A percentile compares a stretch with the other conserved stretches of the same genome.
Conservation (phyloP, 306 rosid species). For the Prunus campanulata region DNA sequence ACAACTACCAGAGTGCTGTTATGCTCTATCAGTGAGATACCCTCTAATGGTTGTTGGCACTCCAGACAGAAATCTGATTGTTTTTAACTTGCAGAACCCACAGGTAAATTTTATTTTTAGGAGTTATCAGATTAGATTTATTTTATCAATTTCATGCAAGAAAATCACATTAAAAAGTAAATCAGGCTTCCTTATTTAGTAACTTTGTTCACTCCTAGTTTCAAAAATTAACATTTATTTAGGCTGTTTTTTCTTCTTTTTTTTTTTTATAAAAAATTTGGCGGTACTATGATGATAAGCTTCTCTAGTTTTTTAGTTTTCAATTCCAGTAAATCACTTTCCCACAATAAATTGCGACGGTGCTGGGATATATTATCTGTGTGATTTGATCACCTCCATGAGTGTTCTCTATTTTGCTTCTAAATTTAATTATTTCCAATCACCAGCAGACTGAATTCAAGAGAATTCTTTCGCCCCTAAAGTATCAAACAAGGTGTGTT, state of each 20-base stretch:
- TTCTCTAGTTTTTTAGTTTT: neutral
- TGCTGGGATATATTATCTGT: neutral
- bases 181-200: neutral
- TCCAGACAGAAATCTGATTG: constrained; percentile 76
- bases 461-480: constrained; percentile 77
- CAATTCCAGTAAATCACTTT: neutral
- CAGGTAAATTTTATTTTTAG: constrained; percentile 46
- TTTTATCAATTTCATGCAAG: neutral
- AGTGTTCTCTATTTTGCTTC: neutral
- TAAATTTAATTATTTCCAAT: constrained; percentile 13
- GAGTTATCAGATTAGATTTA: neutral
- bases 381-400: neutral
- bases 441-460: constrained; percentile 66
- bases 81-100: constrained; percentile 77
- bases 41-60: constrained; percentile 89
- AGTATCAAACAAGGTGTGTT: constrained; percentile 95
- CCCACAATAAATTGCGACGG: too few species aligned
- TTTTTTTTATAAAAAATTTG: neutral
- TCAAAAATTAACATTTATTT: neutral
- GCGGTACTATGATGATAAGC: too few species aligned
- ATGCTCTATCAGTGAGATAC: constrained; percentile 59
- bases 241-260: neutral
- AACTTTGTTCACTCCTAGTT: neutral
- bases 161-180: neutral
- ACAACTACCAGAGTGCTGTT: constrained; percentile 74